Conservation (phyloP, 192 early-diverging fungal genomes). For the Podila epigama region DNA sequence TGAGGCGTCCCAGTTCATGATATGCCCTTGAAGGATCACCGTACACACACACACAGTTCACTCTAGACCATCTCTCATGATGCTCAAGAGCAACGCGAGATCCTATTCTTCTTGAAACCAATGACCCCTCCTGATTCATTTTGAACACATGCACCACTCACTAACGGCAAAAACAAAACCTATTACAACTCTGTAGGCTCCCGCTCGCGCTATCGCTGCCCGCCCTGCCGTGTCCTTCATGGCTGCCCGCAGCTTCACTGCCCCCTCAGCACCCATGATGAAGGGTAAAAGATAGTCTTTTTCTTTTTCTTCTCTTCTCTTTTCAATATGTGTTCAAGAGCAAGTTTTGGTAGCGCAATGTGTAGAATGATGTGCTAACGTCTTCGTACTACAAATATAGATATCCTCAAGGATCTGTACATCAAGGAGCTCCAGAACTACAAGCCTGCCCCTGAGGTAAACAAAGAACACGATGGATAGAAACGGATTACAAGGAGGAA, state of each 20-base stretch:
- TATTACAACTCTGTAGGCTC: too few relatives aligned
- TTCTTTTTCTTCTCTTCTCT: not conserved
- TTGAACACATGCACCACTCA: too few relatives aligned
- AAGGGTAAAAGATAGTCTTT: constrained; percentile 49
- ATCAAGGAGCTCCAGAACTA: constrained; percentile 64
- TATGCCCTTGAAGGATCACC: too few relatives aligned
- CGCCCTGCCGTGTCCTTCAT: constrained; percentile 57
- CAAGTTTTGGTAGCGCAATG: not conserved
- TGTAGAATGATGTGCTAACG: too few relatives aligned
- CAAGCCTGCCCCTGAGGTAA: constrained; percentile 58
- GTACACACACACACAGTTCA: too few relatives aligned
- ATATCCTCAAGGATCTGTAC: constrained; percentile 62
- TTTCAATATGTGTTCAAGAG: not conserved
- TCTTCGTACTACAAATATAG: too few relatives aligned
- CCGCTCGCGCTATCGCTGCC: constrained; percentile 49
- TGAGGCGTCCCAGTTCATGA: too few relatives aligned
- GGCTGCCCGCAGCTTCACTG: constrained; percentile 60
- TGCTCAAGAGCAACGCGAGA: too few relatives aligned
- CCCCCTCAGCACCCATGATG: constrained; percentile 55
- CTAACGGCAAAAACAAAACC: too few relatives aligned
- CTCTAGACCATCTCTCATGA: too few relatives aligned
- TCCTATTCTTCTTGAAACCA: too few relatives aligned
- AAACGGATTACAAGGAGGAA: not conserved
- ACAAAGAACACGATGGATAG: not conserved
- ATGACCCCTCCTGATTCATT: too few relatives aligned